Base-by-base conservation (phyloP, 2,329 filamentous ascomycete species). In the Fusarium buxicola region DNA sequence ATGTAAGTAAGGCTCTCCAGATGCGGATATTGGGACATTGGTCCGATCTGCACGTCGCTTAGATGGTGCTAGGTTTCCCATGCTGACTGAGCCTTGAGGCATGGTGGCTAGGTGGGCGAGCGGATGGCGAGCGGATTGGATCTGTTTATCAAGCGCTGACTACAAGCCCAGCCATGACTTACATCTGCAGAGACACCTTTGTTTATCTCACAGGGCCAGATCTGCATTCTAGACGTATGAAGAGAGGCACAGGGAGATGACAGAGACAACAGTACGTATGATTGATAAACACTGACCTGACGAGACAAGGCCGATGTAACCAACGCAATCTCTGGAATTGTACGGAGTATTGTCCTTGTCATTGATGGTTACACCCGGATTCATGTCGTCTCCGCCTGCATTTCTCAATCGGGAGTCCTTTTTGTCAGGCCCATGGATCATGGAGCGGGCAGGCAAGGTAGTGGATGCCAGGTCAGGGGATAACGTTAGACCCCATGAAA, bases 1-100 rank as follows among this genome's bases (percentile, higher is more conserved):
- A 32, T 43, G 44, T 43, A 61, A 57, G 50, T 51, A 58, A 24
- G 21, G 56, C 31, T 58, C 56, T 62, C 57, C 39, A 47, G 61
- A 65, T 65, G 38, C 30, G 61, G 56, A 47, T 49, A 46, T 32
- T 47, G 31, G 44, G 35, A 30, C 60, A 56, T 56, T 55, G 39
- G 39, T 39, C 41, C 35, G 31, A 54, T 49, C 55, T 69, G 63
- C 65, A 66, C 53, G 50, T 55, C 52, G 63, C 61, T 55, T 46
- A 57, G 47, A 56, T 51, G 44, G 56, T 57, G 47, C 34, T 24
- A 38, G 32, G 46, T 39, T 36, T 16, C 15, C 34, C 31, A 45
- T 30, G 43, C 43, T 18, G n/a, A n/a, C n/a, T n/a, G n/a, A n/a
- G n/a, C n/a, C n/a, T n/a, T n/a, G 30, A 34, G 30, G 30, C 21